Evolutionary conservation across 73 alveolate species (phyloP).

Genomic region (Paramecium caudatum): DNA sequence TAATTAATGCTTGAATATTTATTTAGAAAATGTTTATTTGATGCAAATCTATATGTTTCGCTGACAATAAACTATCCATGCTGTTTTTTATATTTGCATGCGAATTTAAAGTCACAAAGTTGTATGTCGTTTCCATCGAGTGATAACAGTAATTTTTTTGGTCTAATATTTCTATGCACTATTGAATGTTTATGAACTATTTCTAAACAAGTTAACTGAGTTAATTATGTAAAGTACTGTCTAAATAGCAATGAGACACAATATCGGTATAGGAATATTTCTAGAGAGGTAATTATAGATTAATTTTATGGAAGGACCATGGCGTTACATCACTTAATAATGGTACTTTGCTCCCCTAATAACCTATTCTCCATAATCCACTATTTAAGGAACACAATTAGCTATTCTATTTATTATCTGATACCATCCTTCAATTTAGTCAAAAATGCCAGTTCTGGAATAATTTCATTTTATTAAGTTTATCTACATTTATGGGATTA

Average conservation of each 20-base stretch:
- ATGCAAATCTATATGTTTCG: not conserved
- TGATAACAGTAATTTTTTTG: constrained; percentile 23
- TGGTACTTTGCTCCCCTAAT: not conserved
- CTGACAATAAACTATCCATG: not conserved
- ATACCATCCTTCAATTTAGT: constrained; percentile 35
- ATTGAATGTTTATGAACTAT: not conserved
- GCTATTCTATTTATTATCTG: not conserved
- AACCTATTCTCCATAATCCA: constrained; percentile 11
- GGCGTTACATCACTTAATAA: constrained; percentile 43
- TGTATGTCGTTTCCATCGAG: constrained; percentile 3
- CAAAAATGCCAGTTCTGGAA: constrained; percentile 20
- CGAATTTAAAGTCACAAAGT: constrained; percentile 45
- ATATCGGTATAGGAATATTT: constrained; percentile 44
- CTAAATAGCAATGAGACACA: constrained; percentile 57
- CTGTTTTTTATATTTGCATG: constrained; percentile 49
- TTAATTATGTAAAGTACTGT: not conserved
- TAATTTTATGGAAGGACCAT: constrained; percentile 51
- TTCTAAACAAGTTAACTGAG: constrained; percentile 53
- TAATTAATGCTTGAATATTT: constrained; percentile 30
- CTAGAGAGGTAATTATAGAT: constrained; percentile 45
- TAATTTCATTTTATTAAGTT: constrained; percentile 17
- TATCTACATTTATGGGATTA: not conserved
- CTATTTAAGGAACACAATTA: constrained; percentile 14
- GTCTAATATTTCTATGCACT: constrained; percentile 52
- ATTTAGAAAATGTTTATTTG: not conserved